Conservation (phyloP, 176 grass and related monocot genomes). For the Oryza longistaminata region DNA sequence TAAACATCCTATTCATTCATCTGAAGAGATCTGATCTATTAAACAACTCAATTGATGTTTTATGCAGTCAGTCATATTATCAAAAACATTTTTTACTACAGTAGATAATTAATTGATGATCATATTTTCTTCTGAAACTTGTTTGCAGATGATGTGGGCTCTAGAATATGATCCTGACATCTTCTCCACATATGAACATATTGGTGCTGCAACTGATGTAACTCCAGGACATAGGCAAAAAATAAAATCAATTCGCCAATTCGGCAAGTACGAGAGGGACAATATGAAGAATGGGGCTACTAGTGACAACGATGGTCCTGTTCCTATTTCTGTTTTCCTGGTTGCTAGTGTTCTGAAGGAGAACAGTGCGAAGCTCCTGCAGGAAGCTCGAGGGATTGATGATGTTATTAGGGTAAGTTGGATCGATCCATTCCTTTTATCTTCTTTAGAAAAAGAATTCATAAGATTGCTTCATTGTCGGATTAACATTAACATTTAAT, state of each 20-base stretch:
- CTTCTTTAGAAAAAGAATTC: constrained; percentile 1
- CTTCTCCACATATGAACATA: constrained; percentile 65
- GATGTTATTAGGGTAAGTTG: constrained; percentile 80
- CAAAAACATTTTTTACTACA: neutral
- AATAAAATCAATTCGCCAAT: constrained; percentile 67
- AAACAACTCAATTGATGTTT: constrained; percentile 1
- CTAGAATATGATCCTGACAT: constrained; percentile 93
- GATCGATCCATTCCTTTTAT: constrained; percentile 4
- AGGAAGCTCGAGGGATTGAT: constrained; percentile 84
- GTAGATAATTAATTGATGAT: neutral
- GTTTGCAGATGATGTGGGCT: constrained; percentile 96
- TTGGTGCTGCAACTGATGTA: constrained; percentile 41
- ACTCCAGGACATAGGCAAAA: constrained; percentile 60
- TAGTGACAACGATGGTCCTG: constrained; percentile 53
- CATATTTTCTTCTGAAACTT: constrained; percentile 16
- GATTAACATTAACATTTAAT: too few species aligned
- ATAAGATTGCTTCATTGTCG: neutral
- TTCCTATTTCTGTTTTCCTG: constrained; percentile 95
- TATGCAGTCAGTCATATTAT: neutral
- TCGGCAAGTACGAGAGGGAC: constrained; percentile 90
- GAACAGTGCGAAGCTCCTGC: constrained; percentile 73
- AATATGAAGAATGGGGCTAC: constrained; percentile 67
- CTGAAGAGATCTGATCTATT: neutral
- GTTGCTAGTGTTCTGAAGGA: constrained; percentile 97
- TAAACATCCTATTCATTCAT: neutral